A percentile compares a stretch with the other conserved stretches of the same genome.
Evolutionary conservation across 805 yeast species (phyloP).

Genomic region (Starmerella riodocensis): DNA sequence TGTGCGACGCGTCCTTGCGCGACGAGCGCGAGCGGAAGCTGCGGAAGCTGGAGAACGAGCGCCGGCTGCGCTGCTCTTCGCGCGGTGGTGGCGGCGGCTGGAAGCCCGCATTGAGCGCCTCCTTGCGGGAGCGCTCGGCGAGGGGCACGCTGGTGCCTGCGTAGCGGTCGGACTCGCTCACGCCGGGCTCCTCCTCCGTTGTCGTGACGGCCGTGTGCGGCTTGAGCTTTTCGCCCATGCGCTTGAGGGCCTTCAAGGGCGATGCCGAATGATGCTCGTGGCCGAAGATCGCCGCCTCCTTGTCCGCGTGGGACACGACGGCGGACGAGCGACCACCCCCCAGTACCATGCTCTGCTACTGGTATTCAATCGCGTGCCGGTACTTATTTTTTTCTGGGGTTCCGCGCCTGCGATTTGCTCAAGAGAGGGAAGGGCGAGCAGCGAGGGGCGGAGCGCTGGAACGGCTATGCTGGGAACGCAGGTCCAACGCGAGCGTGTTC

Average conservation of each 20-base stretch:
- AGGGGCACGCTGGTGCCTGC: constrained; percentile 26
- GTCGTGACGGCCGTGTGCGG: constrained; percentile 25
- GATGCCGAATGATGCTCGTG: constrained; percentile 4
- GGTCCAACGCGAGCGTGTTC: too few relatives aligned
- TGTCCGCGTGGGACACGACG: constrained; percentile 16
- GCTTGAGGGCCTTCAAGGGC: constrained; percentile 17
- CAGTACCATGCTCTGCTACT: constrained; percentile 5
- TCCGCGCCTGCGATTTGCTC: too few relatives aligned
- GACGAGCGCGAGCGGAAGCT: constrained; percentile 7
- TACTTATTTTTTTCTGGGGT: too few relatives aligned
- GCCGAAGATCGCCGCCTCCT: constrained; percentile 8
- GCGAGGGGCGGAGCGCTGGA: too few relatives aligned
- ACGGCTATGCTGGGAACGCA: too few relatives aligned
- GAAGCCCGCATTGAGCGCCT: constrained; percentile 23
- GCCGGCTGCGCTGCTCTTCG: constrained; percentile 4
- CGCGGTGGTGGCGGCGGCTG: neutral
- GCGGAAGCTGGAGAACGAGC: constrained; percentile 13
- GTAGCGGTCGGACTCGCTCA: constrained; percentile 15
- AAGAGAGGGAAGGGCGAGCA: too few relatives aligned
- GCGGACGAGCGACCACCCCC: constrained; percentile 14
- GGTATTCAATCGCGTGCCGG: too few relatives aligned
- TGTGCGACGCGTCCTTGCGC: neutral
- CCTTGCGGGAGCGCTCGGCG: constrained; percentile 21
- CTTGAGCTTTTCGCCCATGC: constrained; percentile 19
- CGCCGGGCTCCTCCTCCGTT: constrained; percentile 23